Evolutionary conservation across 139 green algal species (phyloP).

Genomic region (Diplosphaera chodatii): DNA sequence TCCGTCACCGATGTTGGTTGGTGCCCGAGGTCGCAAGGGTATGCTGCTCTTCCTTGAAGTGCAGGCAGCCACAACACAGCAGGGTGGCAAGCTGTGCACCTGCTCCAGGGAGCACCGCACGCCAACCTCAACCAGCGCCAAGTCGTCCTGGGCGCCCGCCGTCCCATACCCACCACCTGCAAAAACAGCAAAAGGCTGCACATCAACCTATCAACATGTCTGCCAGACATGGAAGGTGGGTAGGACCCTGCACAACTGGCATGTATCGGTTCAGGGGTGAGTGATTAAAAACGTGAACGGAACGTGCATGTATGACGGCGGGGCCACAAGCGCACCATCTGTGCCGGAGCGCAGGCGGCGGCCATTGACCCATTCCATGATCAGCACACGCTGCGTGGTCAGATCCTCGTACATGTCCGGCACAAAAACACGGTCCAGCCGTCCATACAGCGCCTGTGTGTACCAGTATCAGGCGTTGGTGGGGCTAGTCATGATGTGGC

Average conservation of each 20-base stretch:
- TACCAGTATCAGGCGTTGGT: too few relatives aligned
- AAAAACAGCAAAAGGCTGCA: neutral
- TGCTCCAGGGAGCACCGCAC: conserved; percentile 41
- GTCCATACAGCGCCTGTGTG: neutral
- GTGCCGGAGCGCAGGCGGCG: conserved; percentile 55
- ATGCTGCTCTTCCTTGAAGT: too few relatives aligned
- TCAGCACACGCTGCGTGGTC: conserved; percentile 56
- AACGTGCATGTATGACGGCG: too few relatives aligned
- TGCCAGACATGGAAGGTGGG: too few relatives aligned
- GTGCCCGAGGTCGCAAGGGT: too few relatives aligned
- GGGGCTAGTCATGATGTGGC: too few relatives aligned
- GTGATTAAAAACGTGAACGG: too few relatives aligned
- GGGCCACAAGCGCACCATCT: neutral
- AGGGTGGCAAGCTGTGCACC: neutral
- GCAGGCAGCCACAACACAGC: too few relatives aligned
- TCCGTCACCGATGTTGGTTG: too few relatives aligned
- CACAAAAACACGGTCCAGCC: conserved; percentile 43
- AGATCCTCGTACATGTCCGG: conserved; percentile 41
- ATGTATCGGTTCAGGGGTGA: too few relatives aligned
- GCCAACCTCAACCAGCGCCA: conserved; percentile 76
- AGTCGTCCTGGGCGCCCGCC: conserved; percentile 44
- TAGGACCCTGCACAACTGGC: too few relatives aligned
- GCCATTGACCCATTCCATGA: conserved; percentile 92
- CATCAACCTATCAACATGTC: too few relatives aligned
- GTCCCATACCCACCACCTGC: neutral